A percentile compares a stretch with the other conserved stretches of the same genome.
Conservation (phyloP, 495 filamentous ascomycete genomes). For the Hyaloscypha hepaticicola region DNA sequence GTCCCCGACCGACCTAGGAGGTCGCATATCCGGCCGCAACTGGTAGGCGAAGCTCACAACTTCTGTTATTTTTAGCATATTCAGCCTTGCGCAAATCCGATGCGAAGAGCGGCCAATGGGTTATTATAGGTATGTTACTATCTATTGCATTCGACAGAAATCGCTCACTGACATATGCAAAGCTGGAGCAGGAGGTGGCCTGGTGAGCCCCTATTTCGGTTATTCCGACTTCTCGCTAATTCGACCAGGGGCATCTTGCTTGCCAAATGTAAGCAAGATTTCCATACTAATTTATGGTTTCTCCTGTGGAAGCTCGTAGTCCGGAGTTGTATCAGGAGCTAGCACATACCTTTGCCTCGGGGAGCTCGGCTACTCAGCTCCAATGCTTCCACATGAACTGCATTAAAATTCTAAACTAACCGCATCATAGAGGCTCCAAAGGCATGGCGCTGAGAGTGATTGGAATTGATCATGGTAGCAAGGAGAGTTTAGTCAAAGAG, state of each 20-base stretch:
- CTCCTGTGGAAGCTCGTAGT: too few relatives aligned
- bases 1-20: not conserved
- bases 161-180: not conserved
- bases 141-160: constrained; percentile 12
- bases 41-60: constrained; percentile 28
- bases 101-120: constrained; percentile 59
- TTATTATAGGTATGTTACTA: constrained; percentile 48
- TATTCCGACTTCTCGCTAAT: constrained; percentile 1
- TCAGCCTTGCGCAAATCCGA: constrained; percentile 57
- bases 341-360: too few relatives aligned
- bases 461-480: constrained; percentile 64
- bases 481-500: constrained; percentile 56
- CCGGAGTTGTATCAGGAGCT: too few relatives aligned
- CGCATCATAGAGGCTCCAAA: too few relatives aligned
- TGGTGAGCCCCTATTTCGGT: constrained; percentile 36
- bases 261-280: too few relatives aligned
- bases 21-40: constrained; percentile 28
- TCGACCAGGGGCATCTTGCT: constrained; percentile 51
- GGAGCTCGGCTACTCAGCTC: too few relatives aligned
- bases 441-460: constrained; percentile 69
- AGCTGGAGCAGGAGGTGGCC: constrained; percentile 65
- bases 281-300: too few relatives aligned
- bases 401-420: too few relatives aligned
- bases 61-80: constrained; percentile 39
- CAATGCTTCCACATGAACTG: too few relatives aligned